Conservation (phyloP, 371 early-diverging fungal species). For the Mucor plumbeus region DNA sequence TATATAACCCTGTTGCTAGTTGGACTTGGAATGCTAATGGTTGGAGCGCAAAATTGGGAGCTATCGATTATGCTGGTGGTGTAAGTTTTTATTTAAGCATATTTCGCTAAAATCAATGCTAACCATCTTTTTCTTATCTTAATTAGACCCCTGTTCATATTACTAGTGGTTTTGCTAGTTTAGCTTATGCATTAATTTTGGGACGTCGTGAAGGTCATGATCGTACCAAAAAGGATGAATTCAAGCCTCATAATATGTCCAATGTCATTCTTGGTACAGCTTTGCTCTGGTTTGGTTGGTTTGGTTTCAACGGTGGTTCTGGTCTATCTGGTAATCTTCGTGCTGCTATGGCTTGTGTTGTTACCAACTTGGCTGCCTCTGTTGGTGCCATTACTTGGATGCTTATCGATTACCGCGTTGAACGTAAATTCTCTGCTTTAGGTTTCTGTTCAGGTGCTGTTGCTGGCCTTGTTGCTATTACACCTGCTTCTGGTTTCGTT, state of each 20-base stretch:
- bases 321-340: constrained; percentile 81
- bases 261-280: constrained; percentile 88
- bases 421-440: constrained; percentile 81
- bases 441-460: constrained; percentile 94
- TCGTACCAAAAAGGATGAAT: constrained; percentile 43
- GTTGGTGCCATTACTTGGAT: constrained; percentile 89
- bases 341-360: constrained; percentile 85
- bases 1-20: constrained; percentile 88
- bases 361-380: constrained; percentile 86
- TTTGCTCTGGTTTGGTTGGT: constrained; percentile 92
- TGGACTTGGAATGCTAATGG: constrained; percentile 95
- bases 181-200: constrained; percentile 83
- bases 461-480: constrained; percentile 92
- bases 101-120: too few relatives aligned
- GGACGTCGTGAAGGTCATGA: constrained; percentile 76
- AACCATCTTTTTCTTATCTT: constrained; percentile 28
- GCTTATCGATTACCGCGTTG: constrained; percentile 75
- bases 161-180: constrained; percentile 86
- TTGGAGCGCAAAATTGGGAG: constrained; percentile 80
- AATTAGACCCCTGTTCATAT: constrained; percentile 93
- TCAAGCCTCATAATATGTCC: constrained; percentile 89
- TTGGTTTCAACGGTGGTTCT: constrained; percentile 90
- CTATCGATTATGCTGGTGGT: constrained; percentile 83
- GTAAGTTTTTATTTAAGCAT: constrained; percentile 11
- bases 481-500: constrained; percentile 91